These are phyloP conservation scores for Scheffersomyces spartinae DNA, from an alignment of 805 yeast genomes.

Conservation along the genomic window DNA sequence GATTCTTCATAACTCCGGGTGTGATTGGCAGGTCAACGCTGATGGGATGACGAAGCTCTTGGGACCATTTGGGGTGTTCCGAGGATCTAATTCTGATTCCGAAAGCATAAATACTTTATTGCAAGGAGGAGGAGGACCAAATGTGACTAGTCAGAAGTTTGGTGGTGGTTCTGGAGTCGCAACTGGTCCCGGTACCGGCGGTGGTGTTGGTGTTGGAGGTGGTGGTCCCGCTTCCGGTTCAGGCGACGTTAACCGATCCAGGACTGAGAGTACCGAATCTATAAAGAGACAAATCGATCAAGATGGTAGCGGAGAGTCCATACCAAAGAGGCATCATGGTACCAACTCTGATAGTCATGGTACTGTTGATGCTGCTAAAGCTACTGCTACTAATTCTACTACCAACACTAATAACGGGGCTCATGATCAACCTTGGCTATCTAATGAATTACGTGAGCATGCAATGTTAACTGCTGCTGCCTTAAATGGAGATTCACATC, in stretches of 20 bases:
- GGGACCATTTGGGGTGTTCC: slow-evolving; percentile 83
- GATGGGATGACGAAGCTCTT: slow-evolving; percentile 30
- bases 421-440: slow-evolving; percentile 54
- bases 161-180: too few relatives aligned
- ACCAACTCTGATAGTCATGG: too few relatives aligned
- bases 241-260: background rate
- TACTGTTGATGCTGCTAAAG: too few relatives aligned
- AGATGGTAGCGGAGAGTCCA: too few relatives aligned
- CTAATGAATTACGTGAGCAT: slow-evolving; percentile 60
- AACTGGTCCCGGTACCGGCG: too few relatives aligned
- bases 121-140: too few relatives aligned
- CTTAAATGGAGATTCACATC: slow-evolving; percentile 45
- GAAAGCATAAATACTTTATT: too few relatives aligned
- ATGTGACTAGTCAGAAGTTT: too few relatives aligned
- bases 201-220: background rate
- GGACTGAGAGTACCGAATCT: background rate
- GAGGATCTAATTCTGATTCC: too few relatives aligned
- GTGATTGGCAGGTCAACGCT: slow-evolving; percentile 22
- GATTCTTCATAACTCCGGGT: slow-evolving; percentile 36
- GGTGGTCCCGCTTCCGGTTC: background rate
- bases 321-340: too few relatives aligned
- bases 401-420: slow-evolving; percentile 3
- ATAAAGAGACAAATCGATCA: background rate
- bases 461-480: slow-evolving; percentile 70
- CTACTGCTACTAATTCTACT: slow-evolving; percentile 1